phyloP scores from a whole-genome alignment of 192 early-diverging fungal species.

The Piromyces finnis region DNA sequence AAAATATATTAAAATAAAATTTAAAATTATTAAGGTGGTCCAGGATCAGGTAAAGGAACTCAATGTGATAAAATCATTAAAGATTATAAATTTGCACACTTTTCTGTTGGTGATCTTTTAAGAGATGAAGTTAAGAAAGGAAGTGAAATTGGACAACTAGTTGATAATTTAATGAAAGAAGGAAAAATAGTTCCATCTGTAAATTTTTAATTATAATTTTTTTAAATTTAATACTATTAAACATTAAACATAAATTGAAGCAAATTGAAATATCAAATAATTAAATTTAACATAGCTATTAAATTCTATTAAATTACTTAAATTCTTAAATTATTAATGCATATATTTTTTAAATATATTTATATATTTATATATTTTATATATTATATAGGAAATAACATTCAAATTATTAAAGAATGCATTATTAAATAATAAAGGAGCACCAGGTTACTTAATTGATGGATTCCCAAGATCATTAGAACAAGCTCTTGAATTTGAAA shows the following conservation, averaged over 20 bases:
- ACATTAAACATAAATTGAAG: too few relatives aligned
- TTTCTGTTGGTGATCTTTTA: slow-evolving; percentile 8
- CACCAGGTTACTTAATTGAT: slow-evolving; percentile 10
- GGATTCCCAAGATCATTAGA: slow-evolving; percentile 30
- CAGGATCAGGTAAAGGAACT: slow-evolving; percentile 18
- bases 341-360: background rate
- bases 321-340: too few relatives aligned
- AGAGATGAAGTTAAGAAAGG: slow-evolving; percentile 8
- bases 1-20: too few relatives aligned
- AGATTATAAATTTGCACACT: background rate
- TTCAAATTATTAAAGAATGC: slow-evolving; percentile 2
- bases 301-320: too few relatives aligned
- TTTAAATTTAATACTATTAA: too few relatives aligned
- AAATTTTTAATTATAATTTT: too few relatives aligned
- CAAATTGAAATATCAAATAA: too few relatives aligned
- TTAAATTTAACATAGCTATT: too few relatives aligned
- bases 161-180: slow-evolving; percentile 9
- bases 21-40: slow-evolving; percentile 10
- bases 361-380: background rate
- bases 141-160: slow-evolving; percentile 3
- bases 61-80: slow-evolving; percentile 7
- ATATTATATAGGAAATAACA: background rate
- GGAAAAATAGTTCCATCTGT: slow-evolving; percentile 4
- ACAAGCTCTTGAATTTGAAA: slow-evolving; percentile 28
- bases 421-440: background rate